Evolutionary conservation across 2,329 filamentous ascomycete species (phyloP).

Genomic region (Arthrobotrys sphaeroides): DNA sequence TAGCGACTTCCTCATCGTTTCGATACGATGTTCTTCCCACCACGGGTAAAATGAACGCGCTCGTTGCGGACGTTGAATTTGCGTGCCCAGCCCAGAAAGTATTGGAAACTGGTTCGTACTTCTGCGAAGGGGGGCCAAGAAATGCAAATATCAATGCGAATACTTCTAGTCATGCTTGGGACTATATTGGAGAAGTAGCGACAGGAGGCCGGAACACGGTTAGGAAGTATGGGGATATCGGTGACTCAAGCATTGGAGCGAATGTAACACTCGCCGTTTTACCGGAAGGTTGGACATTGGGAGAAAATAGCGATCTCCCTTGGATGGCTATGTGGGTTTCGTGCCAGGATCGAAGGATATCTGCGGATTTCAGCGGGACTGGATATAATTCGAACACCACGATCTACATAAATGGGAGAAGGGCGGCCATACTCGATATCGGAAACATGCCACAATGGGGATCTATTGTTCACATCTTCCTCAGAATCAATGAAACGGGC

Average conservation of each 20-base stretch:
- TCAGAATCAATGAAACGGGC: neutral
- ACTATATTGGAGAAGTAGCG: neutral
- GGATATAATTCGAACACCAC: neutral
- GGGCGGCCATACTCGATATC: neutral
- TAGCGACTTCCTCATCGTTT: neutral
- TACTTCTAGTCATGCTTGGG: neutral
- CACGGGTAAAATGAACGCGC: neutral
- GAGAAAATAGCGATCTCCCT: neutral
- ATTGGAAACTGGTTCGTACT: neutral
- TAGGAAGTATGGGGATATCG: neutral
- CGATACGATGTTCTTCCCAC: neutral
- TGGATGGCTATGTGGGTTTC: neutral
- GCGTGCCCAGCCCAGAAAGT: neutral
- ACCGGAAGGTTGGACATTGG: neutral
- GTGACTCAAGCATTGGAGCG: neutral
- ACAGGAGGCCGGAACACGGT: neutral
- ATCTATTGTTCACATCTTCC: neutral
- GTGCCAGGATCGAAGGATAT: neutral
- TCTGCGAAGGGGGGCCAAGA: neutral
- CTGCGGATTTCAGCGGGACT: neutral
- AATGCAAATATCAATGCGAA: neutral
- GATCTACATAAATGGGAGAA: neutral
- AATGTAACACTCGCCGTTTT: neutral
- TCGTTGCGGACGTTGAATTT: neutral
- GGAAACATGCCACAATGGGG: neutral